Evolutionary conservation across 306 rosid species (phyloP), one percentile per base, ranked within the genome.

Genomic region (Geum urbanum): DNA sequence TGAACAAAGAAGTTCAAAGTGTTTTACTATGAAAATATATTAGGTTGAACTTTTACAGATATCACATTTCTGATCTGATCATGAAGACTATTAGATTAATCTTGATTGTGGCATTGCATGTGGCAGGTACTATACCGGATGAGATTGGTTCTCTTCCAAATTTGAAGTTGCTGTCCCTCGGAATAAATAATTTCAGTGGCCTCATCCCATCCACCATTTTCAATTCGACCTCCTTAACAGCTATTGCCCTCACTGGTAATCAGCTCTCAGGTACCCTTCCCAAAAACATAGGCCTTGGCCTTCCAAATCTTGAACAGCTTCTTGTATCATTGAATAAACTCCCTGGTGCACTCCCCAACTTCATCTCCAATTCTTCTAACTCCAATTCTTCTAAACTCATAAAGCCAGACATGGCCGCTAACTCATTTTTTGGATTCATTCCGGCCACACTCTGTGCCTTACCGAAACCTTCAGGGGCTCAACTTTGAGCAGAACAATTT

Each of bases 191-290:
- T 13, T 39, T 71, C 35, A 24, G 20, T 66, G 81, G 81, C n/a
- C 48, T 1, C 10, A 77, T 77, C 48, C 81, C 73, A 50, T 66
- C 46, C 22, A 1, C 60, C 60, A 47, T 77, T 63, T 77, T 72
- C 67, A 77, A 77, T 24, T 32, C 66, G 15, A 65, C 81, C 51
- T 40, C 54, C 6, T 0, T 72, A 4, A 3, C 0, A 5, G 9
- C 0, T 1, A 39, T 49, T 18, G 10, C 10, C 0, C 20, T 71
- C 0, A 0, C 18, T 2, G 0, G 0, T 0, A 77, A 77, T 59
- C 40, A 48, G 19, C 27, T 77, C 12, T 72, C 64, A 7, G 77
- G 81, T 8, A 67, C 44, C 39, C 72, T 77, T 9, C 69, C 77
- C 22, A 22, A 69, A 66, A 18, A 32, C 35, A 22, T 57, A 20